These are phyloP conservation scores for Prunus davidiana DNA, from an alignment of 306 rosid species.

Conservation along the genomic window DNA sequence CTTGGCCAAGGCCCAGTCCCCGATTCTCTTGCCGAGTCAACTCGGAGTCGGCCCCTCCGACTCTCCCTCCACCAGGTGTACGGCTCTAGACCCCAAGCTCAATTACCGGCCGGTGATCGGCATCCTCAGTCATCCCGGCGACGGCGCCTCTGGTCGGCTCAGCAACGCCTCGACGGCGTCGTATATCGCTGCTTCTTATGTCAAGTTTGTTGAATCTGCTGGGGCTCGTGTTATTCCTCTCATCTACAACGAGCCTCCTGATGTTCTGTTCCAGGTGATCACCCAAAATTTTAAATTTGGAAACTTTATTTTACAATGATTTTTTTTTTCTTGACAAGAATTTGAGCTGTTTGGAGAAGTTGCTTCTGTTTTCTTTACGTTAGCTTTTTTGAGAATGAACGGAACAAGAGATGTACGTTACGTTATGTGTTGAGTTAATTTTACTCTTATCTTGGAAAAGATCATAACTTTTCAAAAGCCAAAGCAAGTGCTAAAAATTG, in stretches of 20 bases:
- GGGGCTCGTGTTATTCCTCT: conserved; percentile 90
- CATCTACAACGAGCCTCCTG: conserved; percentile 59
- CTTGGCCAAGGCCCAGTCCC: conserved; percentile 21
- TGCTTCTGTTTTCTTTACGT: not conserved
- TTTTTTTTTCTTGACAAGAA: not conserved
- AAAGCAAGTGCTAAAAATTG: not conserved
- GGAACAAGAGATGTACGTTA: not conserved
- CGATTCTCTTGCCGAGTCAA: conserved; percentile 50
- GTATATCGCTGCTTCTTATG: conserved; percentile 82
- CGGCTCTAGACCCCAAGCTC: conserved; percentile 40
- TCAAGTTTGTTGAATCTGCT: conserved; percentile 75
- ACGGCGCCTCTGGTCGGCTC: conserved; percentile 71
- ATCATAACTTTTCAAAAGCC: not conserved
- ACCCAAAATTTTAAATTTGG: not conserved
- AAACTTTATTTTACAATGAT: not conserved
- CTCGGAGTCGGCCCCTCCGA: conserved; percentile 25
- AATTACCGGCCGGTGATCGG: conserved; percentile 81
- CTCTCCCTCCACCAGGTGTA: conserved; percentile 36
- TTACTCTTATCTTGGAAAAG: not conserved
- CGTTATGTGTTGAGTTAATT: not conserved
- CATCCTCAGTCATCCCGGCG: conserved; percentile 81
- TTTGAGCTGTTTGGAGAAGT: not conserved
- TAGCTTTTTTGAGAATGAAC: too few relatives aligned
- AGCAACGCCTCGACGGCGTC: conserved; percentile 58
- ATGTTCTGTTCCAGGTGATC: conserved; percentile 53